Conservation (phyloP, 1,284 basidiomycete genomes). For the Filobasidium uniguttulatum region DNA sequence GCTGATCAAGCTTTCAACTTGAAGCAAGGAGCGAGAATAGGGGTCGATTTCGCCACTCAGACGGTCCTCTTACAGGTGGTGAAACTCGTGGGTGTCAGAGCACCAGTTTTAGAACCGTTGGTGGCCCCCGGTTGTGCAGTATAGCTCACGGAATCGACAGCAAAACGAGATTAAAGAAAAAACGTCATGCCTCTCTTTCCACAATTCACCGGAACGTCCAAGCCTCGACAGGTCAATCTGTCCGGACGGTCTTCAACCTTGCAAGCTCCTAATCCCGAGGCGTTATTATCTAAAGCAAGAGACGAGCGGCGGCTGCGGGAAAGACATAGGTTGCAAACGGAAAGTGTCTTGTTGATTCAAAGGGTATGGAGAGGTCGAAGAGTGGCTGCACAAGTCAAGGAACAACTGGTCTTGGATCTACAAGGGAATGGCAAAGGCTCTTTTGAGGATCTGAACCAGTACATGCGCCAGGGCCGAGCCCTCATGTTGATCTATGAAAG, state of each 20-base stretch:
- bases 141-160: no score
- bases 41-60: no score
- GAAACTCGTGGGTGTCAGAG: no score
- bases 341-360: slow-evolving; percentile 25
- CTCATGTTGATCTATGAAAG: no score
- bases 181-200: slow-evolving; percentile 8
- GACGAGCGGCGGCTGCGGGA: slow-evolving; percentile 28
- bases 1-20: no score
- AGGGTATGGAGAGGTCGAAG: slow-evolving; percentile 28
- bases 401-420: slow-evolving; percentile 2
- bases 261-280: slow-evolving; percentile 1
- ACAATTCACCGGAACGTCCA: slow-evolving; percentile 2
- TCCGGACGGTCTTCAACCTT: not conserved
- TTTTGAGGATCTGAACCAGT: not conserved
- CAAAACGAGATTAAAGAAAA: no score
- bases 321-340: slow-evolving; percentile 20
- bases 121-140: no score
- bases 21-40: no score
- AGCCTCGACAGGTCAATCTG: slow-evolving; percentile 9
- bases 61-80: no score
- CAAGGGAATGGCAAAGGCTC: slow-evolving; percentile 7
- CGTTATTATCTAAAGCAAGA: slow-evolving; percentile 14
- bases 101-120: no score
- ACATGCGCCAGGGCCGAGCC: no score
- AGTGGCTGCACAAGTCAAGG: slow-evolving; percentile 1